Evolutionary conservation across 805 yeast genomes (phyloP).

Genomic region (Yarrowia alimentaria): DNA sequence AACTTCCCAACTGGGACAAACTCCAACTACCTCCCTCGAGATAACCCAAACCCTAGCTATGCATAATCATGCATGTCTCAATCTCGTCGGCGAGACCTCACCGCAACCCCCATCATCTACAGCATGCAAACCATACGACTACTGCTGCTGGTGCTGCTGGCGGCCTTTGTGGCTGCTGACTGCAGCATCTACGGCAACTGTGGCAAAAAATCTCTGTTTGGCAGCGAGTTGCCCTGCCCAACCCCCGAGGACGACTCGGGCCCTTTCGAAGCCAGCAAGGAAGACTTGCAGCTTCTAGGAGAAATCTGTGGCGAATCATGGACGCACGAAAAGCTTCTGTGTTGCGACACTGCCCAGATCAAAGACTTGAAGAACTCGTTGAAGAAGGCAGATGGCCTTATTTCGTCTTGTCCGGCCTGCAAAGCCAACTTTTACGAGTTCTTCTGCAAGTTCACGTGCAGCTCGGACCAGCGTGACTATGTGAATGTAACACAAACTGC

Average conservation of each 20-base stretch:
- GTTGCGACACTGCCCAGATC: conserved; percentile 69
- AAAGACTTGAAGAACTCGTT: conserved; percentile 54
- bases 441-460: conserved; percentile 84
- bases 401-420: conserved; percentile 94
- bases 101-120: too few species aligned
- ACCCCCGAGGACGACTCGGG: conserved; percentile 41
- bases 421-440: conserved; percentile 76
- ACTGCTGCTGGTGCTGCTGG: not conserved
- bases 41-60: conserved; percentile 26
- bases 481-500: conserved; percentile 61
- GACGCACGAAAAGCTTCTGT: conserved; percentile 48
- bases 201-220: conserved; percentile 79
- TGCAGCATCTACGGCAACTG: conserved; percentile 48
- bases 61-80: conserved; percentile 25
- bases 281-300: conserved; percentile 48
- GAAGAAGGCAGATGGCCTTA: conserved; percentile 72
- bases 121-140: too few species aligned
- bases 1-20: too few species aligned
- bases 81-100: not conserved
- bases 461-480: conserved; percentile 75
- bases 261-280: conserved; percentile 50
- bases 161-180: not conserved
- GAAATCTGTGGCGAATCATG: conserved; percentile 75
- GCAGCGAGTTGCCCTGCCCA: conserved; percentile 77
- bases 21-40: too few species aligned